Conservation (phyloP, 1,284 basidiomycete genomes). For the Pterula multifida region DNA sequence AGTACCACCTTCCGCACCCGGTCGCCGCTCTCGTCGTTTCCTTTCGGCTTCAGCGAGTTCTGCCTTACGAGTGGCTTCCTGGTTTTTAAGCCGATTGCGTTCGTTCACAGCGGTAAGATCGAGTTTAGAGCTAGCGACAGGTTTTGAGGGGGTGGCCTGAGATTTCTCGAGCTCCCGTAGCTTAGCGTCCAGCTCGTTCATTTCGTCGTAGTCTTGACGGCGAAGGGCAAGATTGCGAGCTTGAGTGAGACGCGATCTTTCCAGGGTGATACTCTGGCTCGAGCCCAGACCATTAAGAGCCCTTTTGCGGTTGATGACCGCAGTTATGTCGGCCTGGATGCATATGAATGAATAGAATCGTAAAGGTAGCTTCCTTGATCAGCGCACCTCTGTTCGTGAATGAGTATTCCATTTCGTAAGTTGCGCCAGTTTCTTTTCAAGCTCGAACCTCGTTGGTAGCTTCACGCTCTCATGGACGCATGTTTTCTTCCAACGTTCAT, state of each 20-base stretch:
- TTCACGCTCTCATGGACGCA: conserved; percentile 46
- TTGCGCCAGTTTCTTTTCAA: conserved; percentile 54
- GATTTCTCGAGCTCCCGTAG: conserved; percentile 38
- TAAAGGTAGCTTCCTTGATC: neutral
- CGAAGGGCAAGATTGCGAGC: conserved; percentile 58
- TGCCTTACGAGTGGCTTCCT: conserved; percentile 66
- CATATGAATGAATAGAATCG: conserved; percentile 1
- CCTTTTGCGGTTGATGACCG: conserved; percentile 61
- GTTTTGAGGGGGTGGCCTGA: conserved; percentile 3
- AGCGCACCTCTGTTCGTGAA: conserved; percentile 63
- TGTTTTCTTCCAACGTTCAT: conserved; percentile 41
- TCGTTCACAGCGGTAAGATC: conserved; percentile 13
- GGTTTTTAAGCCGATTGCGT: conserved; percentile 63
- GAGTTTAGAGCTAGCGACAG: neutral
- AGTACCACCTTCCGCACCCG: conserved; percentile 31
- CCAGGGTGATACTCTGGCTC: conserved; percentile 33
- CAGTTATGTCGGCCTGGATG: conserved; percentile 49
- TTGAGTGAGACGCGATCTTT: conserved; percentile 52
- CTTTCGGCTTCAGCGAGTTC: conserved; percentile 45
- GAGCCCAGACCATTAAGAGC: conserved; percentile 28
- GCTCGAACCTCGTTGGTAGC: conserved; percentile 49
- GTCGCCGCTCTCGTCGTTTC: conserved; percentile 51
- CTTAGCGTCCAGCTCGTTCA: conserved; percentile 45
- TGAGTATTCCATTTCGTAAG: conserved; percentile 47
- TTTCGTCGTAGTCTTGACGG: conserved; percentile 55